Percentiles rank a stretch among this genome's conserved stretches.
phyloP scores from a whole-genome alignment of 495 filamentous ascomycete species.

The Annulohypoxylon maeteangense region DNA sequence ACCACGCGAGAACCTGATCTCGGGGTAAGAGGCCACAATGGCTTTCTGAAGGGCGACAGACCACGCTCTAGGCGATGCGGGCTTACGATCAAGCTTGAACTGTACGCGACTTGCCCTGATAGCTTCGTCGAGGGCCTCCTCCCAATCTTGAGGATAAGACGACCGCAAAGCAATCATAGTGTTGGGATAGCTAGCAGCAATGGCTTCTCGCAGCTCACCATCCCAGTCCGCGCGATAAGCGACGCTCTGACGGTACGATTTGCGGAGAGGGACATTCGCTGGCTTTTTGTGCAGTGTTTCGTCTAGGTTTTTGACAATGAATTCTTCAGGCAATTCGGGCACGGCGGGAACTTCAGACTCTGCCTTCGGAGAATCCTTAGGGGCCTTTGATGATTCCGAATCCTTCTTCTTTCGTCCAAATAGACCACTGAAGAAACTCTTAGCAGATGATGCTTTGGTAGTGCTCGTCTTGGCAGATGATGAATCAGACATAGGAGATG shows the following conservation, averaged over 20 bases:
- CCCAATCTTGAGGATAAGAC: slow-evolving; percentile 41
- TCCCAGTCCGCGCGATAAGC: slow-evolving; percentile 51
- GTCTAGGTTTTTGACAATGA: slow-evolving; percentile 38
- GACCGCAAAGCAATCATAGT: slow-evolving; percentile 35
- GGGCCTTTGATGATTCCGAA: neutral
- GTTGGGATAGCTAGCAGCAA: slow-evolving; percentile 43
- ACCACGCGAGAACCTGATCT: slow-evolving; percentile 36
- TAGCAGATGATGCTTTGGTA: slow-evolving; percentile 29
- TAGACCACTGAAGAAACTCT: slow-evolving; percentile 33
- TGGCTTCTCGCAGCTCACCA: slow-evolving; percentile 49
- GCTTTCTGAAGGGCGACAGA: slow-evolving; percentile 49
- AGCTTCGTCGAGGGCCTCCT: slow-evolving; percentile 26
- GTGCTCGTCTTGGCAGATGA: slow-evolving; percentile 25
- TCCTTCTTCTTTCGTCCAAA: slow-evolving; percentile 37
- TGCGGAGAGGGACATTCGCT: slow-evolving; percentile 26
- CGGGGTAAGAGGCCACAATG: slow-evolving; percentile 43
- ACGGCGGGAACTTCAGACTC: slow-evolving; percentile 7
- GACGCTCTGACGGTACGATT: slow-evolving; percentile 22
- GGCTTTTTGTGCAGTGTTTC: slow-evolving; percentile 27
- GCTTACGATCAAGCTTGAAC: slow-evolving; percentile 26
- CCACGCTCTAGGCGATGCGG: slow-evolving; percentile 48
- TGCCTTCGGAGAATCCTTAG: slow-evolving; percentile 9
- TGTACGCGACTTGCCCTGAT: slow-evolving; percentile 23
- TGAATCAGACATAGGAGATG: slow-evolving; percentile 26
- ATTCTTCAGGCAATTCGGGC: slow-evolving; percentile 20